Base-by-base conservation (phyloP, 2,329 filamentous ascomycete species). In the Fusarium tjaetaba region DNA sequence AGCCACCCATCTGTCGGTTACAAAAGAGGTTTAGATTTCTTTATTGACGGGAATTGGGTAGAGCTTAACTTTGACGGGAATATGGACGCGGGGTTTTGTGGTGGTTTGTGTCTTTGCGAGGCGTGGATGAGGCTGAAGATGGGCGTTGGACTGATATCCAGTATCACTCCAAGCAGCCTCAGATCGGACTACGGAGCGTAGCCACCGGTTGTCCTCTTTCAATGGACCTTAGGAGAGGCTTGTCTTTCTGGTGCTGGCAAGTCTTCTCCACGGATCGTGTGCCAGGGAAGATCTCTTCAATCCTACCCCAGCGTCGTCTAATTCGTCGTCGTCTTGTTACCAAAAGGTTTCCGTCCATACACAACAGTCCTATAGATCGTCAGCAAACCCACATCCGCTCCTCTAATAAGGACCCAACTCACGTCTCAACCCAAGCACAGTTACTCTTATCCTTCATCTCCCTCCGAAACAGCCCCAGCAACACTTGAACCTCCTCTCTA, bases 401-500 rank as follows among this genome's bases (percentile, higher is more conserved):
- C 18, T 46, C 28, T 26, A 15, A 10, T 14, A 18, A 26, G 42
- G 14, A 5, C 39, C 42, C 68, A 26, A 64, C 73, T 73, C 41
- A 75, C 74, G 48, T 45, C 18, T 71, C 63, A 26, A 59, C 57
- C 72, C 73, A 76, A 4, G 48, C 65, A 42, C 51, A 72, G 7
- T 72, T 72, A 14, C 26, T 49, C 64, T 43, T 74, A 14, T 64
- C 65, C 42, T 28, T 70, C 52, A 72, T 64, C 58, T 74, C 74
- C 16, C 48, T 52, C 5, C 77, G 61, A 53, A 79, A 78, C 55
- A 77, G 36, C 7, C 58, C 63, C 30, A 78, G 61, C 14, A 81
- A 46, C 4, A 76, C 72, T n/a, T 68, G 4, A 4, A 79, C 65
- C 59, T 81, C 75, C 0, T 80, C 78, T 15, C 66, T 66, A 2